phyloP scores from a whole-genome alignment of 306 rosid species.

The Mimosa pudica region DNA sequence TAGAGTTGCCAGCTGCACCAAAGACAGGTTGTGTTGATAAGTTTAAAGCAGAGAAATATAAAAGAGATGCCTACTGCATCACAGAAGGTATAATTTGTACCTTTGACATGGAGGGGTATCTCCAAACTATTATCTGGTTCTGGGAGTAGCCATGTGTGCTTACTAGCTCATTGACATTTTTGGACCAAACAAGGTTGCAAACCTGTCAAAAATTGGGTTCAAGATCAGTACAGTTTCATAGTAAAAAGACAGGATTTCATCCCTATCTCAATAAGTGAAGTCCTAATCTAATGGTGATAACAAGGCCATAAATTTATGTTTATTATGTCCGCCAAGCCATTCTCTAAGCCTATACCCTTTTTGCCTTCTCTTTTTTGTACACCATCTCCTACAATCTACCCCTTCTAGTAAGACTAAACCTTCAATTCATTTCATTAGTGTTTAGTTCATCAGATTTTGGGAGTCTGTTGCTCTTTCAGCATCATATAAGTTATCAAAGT shows the following conservation, averaged over 20 bases:
- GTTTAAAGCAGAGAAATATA: background rate
- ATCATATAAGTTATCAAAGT: slow-evolving; percentile 11
- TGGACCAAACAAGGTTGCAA: slow-evolving; percentile 94
- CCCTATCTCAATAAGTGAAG: background rate
- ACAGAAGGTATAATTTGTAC: slow-evolving; percentile 38
- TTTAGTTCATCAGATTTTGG: slow-evolving; percentile 14
- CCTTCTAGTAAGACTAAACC: background rate
- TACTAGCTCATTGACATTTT: slow-evolving; percentile 88
- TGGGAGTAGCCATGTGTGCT: slow-evolving; percentile 98
- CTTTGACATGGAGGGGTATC: slow-evolving; percentile 94
- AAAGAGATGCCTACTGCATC: slow-evolving; percentile 1
- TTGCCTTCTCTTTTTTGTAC: background rate
- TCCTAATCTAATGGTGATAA: background rate
- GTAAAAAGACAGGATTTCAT: background rate
- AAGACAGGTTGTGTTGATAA: slow-evolving; percentile 5
- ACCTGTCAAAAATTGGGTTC: slow-evolving; percentile 55
- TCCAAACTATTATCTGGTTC: slow-evolving; percentile 93
- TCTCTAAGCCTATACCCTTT: background rate
- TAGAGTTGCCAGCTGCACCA: slow-evolving; percentile 75
- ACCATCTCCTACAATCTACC: background rate
- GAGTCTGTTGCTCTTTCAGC: slow-evolving; percentile 9
- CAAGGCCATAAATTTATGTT: background rate
- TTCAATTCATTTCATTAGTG: background rate
- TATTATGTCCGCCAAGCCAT: too few species aligned
- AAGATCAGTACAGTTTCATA: slow-evolving; percentile 6